Base-by-base conservation (phyloP, 768 basidiomycete species). In the Lentinula sp. region DNA sequence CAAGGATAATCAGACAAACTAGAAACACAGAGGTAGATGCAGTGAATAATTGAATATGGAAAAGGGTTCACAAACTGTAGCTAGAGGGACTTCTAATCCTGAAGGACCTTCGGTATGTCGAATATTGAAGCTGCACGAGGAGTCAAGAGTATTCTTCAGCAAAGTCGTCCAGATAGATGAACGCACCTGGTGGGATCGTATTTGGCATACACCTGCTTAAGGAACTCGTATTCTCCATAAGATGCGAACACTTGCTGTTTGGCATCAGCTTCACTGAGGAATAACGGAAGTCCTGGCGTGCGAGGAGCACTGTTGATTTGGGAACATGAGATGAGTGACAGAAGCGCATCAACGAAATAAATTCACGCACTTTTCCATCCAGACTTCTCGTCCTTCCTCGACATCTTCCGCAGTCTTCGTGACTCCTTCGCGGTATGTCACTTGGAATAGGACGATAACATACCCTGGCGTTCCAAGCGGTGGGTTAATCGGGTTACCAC, bases 161-260 rank as follows among this genome's bases (percentile, higher is more conserved):
- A 39, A 42, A 21, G 18, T n/a, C 4, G 0, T 32, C 11, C 21
- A 62, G 18, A 18, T 6, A 43, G 8, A 49, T 16, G 9, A 18
- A 42, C 70, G 59, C 59, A 76, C 78, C 76, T 65, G 2, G 70
- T 73, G 23, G 78, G 78, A 64, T 80, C 78, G 59, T 80, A 80
- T 62, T 79, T 80, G 5, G 67, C 66, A 62, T 79, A 78, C 0
- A 73, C 75, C 10, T 62, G 52, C 54, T 70, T 73, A 63, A 80
- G 60, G 48, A 73, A 70, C 9, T 74, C 68, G 53, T 70, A 78
- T 11, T 69, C 65, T 4, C 75, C 75, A 64, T 80, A 80, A 15
- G 74, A 75, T n/a, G 69, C 64, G 58, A 77, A 80, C 1, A 75
- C 74, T 32, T 73, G 68, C 61, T 80, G 78, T 0, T 57, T 55